phyloP scores from a whole-genome alignment of 768 basidiomycete species.

The Leccinum arenicola region DNA sequence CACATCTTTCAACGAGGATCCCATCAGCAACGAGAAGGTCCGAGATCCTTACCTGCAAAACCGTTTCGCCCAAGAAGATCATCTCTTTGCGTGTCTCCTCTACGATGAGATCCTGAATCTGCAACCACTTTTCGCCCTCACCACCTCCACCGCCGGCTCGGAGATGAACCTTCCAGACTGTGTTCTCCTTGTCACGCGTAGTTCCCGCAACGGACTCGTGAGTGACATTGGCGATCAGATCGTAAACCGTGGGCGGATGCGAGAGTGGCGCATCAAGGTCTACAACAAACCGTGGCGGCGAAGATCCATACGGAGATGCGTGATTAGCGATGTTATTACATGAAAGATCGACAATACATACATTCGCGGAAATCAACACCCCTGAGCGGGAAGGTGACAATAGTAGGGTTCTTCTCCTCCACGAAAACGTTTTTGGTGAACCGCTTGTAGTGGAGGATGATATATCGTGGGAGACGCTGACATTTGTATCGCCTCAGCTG shows the following conservation, averaged over 20 bases:
- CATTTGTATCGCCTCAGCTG: slow-evolving; percentile 89
- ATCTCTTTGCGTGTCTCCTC: slow-evolving; percentile 96
- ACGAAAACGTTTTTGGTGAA: slow-evolving; percentile 97
- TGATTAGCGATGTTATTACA: slow-evolving; percentile 18
- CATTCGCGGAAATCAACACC: slow-evolving; percentile 93
- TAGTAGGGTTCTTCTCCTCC: slow-evolving; percentile 98
- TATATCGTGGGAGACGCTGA: slow-evolving; percentile 83
- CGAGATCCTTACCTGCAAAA: slow-evolving; percentile 69
- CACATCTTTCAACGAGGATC: slow-evolving; percentile 11
- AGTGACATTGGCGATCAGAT: slow-evolving; percentile 93
- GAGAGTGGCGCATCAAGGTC: slow-evolving; percentile 73
- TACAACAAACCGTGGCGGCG: slow-evolving; percentile 33
- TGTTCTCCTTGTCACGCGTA: slow-evolving; percentile 86
- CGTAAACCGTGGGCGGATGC: slow-evolving; percentile 72
- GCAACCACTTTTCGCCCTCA: slow-evolving; percentile 91
- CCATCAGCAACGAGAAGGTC: background rate
- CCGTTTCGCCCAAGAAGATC: slow-evolving; percentile 97
- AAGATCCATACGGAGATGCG: slow-evolving; percentile 25
- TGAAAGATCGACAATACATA: slow-evolving; percentile 43
- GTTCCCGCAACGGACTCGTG: slow-evolving; percentile 97
- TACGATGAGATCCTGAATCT: slow-evolving; percentile 94
- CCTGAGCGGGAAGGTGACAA: slow-evolving; percentile 93
- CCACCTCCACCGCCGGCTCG: slow-evolving; percentile 72
- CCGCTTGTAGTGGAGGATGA: slow-evolving; percentile 93
- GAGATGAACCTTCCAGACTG: slow-evolving; percentile 90